A percentile compares a stretch with the other conserved stretches of the same genome.
Evolutionary conservation across 2,329 filamentous ascomycete species (phyloP).

Genomic region (Zasmidium citrigriseum): DNA sequence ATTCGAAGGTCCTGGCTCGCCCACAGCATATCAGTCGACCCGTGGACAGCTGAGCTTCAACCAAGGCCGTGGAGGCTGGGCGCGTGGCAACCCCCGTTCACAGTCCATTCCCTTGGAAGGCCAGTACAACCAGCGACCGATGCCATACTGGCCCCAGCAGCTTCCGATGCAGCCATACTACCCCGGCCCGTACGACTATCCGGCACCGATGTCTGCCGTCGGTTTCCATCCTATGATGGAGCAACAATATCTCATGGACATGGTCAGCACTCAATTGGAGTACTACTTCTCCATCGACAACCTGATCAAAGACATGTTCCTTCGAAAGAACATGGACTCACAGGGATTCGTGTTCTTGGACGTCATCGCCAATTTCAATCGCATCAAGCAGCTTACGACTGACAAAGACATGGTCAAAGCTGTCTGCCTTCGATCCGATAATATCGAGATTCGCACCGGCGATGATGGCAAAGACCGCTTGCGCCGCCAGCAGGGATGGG

Average conservation of each 20-base stretch:
- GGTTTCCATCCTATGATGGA: constrained; percentile 62
- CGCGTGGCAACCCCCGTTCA: constrained; percentile 55
- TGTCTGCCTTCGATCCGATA: constrained; percentile 70
- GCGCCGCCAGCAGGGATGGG: constrained; percentile 74
- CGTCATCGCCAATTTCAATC: constrained; percentile 82
- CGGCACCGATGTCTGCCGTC: constrained; percentile 43
- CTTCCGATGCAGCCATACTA: constrained; percentile 48
- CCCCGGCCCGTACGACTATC: constrained; percentile 52
- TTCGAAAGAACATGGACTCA: constrained; percentile 90
- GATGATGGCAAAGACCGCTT: constrained; percentile 78
- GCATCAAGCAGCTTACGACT: constrained; percentile 71
- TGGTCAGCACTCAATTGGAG: constrained; percentile 66
- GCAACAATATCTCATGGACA: constrained; percentile 56
- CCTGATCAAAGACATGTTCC: constrained; percentile 85
- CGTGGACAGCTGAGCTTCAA: constrained; percentile 30
- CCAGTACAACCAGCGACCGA: constrained; percentile 48
- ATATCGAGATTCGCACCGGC: constrained; percentile 73
- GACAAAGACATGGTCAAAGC: constrained; percentile 73
- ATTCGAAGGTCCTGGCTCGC: constrained; percentile 30
- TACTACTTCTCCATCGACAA: constrained; percentile 99
- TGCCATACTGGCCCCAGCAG: constrained; percentile 37
- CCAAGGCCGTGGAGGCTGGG: constrained; percentile 44
- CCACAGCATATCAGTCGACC: constrained; percentile 26
- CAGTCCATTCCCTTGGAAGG: constrained; percentile 62
- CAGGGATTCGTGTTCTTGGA: constrained; percentile 85